These are phyloP conservation scores for Penicillium silybi DNA, from an alignment of 495 filamentous ascomycete genomes.

Conservation along the genomic window DNA sequence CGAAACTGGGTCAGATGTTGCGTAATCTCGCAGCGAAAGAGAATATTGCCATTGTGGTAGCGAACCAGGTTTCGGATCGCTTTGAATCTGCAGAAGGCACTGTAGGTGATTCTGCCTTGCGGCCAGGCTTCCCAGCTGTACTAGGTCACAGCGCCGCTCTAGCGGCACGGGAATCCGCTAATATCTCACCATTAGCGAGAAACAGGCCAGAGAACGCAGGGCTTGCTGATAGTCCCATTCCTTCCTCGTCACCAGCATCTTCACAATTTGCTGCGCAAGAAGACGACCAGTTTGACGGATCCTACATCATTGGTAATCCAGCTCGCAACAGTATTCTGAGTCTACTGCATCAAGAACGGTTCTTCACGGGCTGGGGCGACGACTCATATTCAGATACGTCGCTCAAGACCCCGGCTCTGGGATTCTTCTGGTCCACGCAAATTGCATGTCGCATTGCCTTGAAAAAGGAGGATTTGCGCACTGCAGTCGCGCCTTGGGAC, in stretches of 20 bases:
- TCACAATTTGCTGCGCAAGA: constrained; percentile 33
- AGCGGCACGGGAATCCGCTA: constrained; percentile 14
- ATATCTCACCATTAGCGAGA: constrained; percentile 21
- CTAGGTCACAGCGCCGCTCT: constrained; percentile 11
- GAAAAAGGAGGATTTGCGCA: constrained; percentile 48
- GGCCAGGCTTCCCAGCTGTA: constrained; percentile 12
- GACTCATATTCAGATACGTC: constrained; percentile 12
- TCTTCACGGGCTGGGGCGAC: constrained; percentile 93
- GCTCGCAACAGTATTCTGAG: constrained; percentile 50
- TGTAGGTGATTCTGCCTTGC: background rate
- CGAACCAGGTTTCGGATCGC: constrained; percentile 94
- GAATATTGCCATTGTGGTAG: constrained; percentile 79
- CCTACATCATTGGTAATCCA: constrained; percentile 37
- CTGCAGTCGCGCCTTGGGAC: background rate
- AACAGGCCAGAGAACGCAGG: constrained; percentile 2
- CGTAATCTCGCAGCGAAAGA: constrained; percentile 68
- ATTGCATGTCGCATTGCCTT: constrained; percentile 77
- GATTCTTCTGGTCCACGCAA: constrained; percentile 87
- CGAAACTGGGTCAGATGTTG: constrained; percentile 70
- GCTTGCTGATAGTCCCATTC: constrained; percentile 9
- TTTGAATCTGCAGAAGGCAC: constrained; percentile 46
- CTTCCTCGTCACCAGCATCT: constrained; percentile 30
- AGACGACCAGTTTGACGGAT: constrained; percentile 35
- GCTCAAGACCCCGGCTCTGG: constrained; percentile 81
- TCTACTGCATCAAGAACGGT: constrained; percentile 86